Evolutionary conservation across 163 green algal genomes (phyloP).

Genomic region (Chlamydomonas reinhardtii): DNA sequence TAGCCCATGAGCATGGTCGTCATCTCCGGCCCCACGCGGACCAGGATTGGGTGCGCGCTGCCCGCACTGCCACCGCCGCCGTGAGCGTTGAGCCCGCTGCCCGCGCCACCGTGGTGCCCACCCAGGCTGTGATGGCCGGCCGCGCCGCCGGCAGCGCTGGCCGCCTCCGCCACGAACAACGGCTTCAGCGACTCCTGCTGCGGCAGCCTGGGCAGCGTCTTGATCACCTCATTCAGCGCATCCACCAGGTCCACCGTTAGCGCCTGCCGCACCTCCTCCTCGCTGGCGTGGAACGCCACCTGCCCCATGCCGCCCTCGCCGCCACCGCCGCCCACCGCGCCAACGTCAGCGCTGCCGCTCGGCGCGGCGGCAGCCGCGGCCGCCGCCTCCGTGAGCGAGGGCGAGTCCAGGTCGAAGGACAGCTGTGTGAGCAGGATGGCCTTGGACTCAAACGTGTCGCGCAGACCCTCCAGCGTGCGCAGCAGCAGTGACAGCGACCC

Average conservation of each 20-base stretch:
- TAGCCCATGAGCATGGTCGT: conserved; percentile 53
- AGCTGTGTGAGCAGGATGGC: conserved; percentile 28
- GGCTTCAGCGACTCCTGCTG: conserved; percentile 59
- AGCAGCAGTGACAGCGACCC: conserved; percentile 54
- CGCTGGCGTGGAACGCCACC: conserved; percentile 36
- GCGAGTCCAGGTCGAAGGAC: conserved; percentile 19
- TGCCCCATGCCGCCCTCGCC: background rate
- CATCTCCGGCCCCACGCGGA: conserved; percentile 52
- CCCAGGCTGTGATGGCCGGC: background rate
- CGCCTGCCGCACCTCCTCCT: conserved; percentile 43
- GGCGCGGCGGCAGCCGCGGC: background rate
- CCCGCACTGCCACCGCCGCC: background rate
- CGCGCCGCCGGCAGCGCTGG: background rate
- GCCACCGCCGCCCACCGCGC: background rate
- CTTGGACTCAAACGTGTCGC: conserved; percentile 40
- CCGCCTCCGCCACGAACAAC: conserved; percentile 55
- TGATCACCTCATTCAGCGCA: conserved; percentile 59
- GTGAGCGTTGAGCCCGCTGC: background rate
- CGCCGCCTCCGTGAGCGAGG: conserved; percentile 22
- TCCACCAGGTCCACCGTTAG: conserved; percentile 69
- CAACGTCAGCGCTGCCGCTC: background rate
- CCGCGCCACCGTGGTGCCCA: background rate
- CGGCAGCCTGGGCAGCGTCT: conserved; percentile 68
- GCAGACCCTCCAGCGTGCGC: conserved; percentile 57
- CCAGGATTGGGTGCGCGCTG: background rate